Evolutionary conservation across 225 moss, liverwort and hornwort genomes (phyloP), one percentile per base, ranked within the genome.

Genomic region (Bryum argenteum): DNA sequence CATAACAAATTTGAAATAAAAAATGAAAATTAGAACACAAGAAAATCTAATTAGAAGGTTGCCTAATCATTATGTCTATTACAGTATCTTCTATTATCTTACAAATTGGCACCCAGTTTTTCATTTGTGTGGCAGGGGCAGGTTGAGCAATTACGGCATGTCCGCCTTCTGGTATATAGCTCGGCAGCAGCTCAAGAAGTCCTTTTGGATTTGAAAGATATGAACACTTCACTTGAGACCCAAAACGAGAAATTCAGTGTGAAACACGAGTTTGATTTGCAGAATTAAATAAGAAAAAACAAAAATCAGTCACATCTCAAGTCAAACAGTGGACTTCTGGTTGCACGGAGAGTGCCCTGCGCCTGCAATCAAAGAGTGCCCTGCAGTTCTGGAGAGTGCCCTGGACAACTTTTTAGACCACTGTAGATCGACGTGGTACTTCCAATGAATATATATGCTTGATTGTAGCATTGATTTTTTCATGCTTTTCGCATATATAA

Each of bases 361-460:
- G 4, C 19, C 16, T 15, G 37, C 53, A 22, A 13, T 4, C 39
- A 66, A 59, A 61, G 53, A 65, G 71, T 64, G 76, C 60, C 60
- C 60, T 60, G 60, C 28, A 9, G 2, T 9, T 1, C 9, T 9
- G 54, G 54, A 54, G 65, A 69, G 79, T 59, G 79, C 70, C 75
- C 72, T 72, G 72, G 15, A 43, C 6, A 2, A 18, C 3, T 45
- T 74, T 37, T 28, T 41, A 8, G 55, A 40, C 5, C 0, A 17
- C 67, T 61, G 74, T 52, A 47, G 56, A 28, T 26, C 26, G 22
- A 45, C 11, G 22, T 28, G 12, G 28, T 28, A 5, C 28, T 28
- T 33, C 33, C 33, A 4, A 33, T 33, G 33, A 6, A 2, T 6
- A 4, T 33, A 2, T 6, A 4, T 33, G 33, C 33, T 4, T 33